Conservation (phyloP, 345 rosid species). For the Adansonia digitata region DNA sequence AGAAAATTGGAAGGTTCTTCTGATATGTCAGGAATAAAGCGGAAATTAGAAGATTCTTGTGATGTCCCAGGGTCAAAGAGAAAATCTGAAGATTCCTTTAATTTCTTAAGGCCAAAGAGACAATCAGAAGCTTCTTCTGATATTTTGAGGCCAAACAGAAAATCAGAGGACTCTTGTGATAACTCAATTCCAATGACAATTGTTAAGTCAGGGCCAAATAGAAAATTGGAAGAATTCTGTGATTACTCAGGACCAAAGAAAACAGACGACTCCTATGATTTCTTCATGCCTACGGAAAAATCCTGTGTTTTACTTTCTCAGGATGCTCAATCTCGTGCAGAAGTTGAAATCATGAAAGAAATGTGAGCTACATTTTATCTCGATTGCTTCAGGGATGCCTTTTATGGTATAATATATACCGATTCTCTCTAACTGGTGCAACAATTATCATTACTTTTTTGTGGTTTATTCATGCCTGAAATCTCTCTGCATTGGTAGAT, state of each 20-base stretch:
- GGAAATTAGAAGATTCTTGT: neutral
- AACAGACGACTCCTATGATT: neutral
- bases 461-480: neutral
- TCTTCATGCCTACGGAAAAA: conserved; percentile 39
- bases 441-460: neutral
- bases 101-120: neutral
- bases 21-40: neutral
- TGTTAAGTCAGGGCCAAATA: conserved; percentile 27
- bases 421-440: conserved; percentile 3
- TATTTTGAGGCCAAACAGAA: neutral
- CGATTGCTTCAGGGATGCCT: conserved; percentile 2
- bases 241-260: neutral
- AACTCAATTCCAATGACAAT: neutral
- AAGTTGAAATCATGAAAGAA: conserved; percentile 66
- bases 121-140: neutral
- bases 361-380: conserved; percentile 43
- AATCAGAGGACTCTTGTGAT: neutral
- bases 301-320: conserved; percentile 55
- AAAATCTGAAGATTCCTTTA: neutral
- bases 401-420: conserved; percentile 10
- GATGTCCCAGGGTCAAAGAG: neutral
- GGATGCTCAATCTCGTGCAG: conserved; percentile 49
- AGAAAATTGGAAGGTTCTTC: neutral
- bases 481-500: neutral
- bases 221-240: conserved; percentile 33